Conservation (phyloP, 75 land plant genomes). For the Cupressus sempervirens region DNA sequence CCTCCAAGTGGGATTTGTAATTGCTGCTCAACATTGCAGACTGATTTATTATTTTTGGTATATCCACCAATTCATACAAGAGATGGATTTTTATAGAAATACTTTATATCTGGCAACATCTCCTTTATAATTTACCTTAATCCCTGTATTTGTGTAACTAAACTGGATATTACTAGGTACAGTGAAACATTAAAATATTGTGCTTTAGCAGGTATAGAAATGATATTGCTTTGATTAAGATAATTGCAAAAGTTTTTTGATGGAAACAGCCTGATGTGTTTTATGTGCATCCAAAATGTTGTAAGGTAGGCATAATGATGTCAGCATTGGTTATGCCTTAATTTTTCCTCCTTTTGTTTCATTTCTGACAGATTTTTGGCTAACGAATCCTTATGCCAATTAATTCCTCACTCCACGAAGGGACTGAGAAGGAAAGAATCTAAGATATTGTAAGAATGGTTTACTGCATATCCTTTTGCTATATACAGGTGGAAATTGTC, state of each 20-base stretch:
- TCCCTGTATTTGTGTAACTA: neutral
- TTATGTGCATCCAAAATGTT: neutral
- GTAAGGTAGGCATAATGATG: neutral
- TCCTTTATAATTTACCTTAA: neutral
- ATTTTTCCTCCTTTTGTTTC: neutral
- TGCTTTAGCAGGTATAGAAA: neutral
- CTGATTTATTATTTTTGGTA: neutral
- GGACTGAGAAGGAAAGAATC: neutral
- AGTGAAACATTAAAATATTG: neutral
- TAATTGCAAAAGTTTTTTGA: neutral
- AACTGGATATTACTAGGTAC: neutral
- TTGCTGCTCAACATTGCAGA: neutral
- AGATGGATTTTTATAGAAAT: neutral
- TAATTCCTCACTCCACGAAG: neutral
- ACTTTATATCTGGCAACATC: neutral
- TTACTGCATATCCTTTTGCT: neutral
- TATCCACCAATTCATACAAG: neutral
- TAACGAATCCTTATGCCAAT: neutral
- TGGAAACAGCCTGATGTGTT: neutral
- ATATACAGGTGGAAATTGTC: neutral
- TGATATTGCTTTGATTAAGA: neutral
- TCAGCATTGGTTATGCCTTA: neutral
- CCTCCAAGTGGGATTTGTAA: neutral
- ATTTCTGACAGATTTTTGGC: neutral
- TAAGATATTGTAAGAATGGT: neutral